A percentile compares a stretch with the other conserved stretches of the same genome.
These are phyloP conservation scores for Cyclospora cayetanensis DNA, from an alignment of 169 alveolate species.

Conservation along the genomic window DNA sequence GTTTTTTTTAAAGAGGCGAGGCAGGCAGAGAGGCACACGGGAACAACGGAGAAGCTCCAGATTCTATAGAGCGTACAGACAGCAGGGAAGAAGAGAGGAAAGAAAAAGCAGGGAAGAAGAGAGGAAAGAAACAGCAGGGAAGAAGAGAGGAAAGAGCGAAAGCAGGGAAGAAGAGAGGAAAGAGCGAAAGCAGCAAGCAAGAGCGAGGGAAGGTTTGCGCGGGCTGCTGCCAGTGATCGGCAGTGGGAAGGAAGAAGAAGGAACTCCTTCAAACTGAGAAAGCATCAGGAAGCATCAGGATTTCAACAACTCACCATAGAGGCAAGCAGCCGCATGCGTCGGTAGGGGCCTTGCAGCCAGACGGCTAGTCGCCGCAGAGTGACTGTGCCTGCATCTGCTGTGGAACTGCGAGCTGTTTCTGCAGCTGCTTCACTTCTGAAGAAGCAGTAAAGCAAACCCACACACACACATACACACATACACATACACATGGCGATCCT, in stretches of 20 bases:
- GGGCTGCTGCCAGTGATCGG: not conserved
- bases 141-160: not conserved
- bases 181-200: too few relatives aligned
- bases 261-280: not conserved
- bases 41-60: not conserved
- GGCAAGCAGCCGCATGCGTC: slow-evolving; percentile 68
- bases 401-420: too few relatives aligned
- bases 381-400: not conserved
- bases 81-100: not conserved
- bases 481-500: too few relatives aligned
- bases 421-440: slow-evolving; percentile 17
- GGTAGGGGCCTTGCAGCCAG: slow-evolving; percentile 69
- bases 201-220: too few relatives aligned
- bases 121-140: not conserved
- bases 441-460: not conserved
- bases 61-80: too few relatives aligned
- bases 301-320: slow-evolving; percentile 6
- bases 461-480: not conserved
- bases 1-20: not conserved
- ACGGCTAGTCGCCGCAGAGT: slow-evolving; percentile 68
- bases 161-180: not conserved
- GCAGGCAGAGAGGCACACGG: not conserved
- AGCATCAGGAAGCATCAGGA: not conserved
- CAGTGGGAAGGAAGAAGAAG: not conserved
- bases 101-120: not conserved